Evolutionary conservation across 2,329 filamentous ascomycete genomes (phyloP), one percentile per base, ranked within the genome.

Genomic region (Mycocentrospora acerina): DNA sequence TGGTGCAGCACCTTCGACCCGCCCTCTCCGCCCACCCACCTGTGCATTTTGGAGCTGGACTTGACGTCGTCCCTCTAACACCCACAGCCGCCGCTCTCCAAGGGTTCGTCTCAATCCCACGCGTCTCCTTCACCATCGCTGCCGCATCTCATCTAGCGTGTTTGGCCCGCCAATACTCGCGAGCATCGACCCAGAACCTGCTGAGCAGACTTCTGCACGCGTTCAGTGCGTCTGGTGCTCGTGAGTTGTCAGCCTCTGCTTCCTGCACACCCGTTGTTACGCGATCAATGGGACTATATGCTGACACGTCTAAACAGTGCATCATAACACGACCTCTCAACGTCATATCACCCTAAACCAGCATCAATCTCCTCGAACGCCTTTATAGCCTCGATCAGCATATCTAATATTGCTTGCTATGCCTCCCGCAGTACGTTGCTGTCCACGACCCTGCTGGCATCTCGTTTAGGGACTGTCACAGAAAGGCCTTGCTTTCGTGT

Each of bases 381-480:
- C 38, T 46, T 45, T 55, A 44, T 64, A 66, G 61, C 54, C 36
- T 62, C 59, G 50, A 50, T 37, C 46, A 65, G 50, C 56, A 65
- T 66, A 62, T 41, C 41, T 65, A 64, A 53, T 64, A 63, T 63
- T 61, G 49, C 57, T 64, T 60, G 73, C 66, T 57, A 81, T 81
- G 78, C 76, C 76, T 71, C 74, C 75, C 57, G 58, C 53, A 42
- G 78, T 81, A 75, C 73, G 77, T 73, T 42, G 22, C 42, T 40
- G 18, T 39, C 24, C 37, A 37, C 33, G 44, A 25, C 32, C 37
- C 29, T 38, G 32, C 34, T 30, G 29, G 40, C 38, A 25, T 49
- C 40, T 34, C 41, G 17, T 42, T 39, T 35, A 25, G 17, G 31
- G 22, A 41, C 46, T 9, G 41, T 32, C 30, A 38, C 42, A 36